Conservation (phyloP, 768 basidiomycete genomes). For the Leucocoprinus birnbaumii region DNA sequence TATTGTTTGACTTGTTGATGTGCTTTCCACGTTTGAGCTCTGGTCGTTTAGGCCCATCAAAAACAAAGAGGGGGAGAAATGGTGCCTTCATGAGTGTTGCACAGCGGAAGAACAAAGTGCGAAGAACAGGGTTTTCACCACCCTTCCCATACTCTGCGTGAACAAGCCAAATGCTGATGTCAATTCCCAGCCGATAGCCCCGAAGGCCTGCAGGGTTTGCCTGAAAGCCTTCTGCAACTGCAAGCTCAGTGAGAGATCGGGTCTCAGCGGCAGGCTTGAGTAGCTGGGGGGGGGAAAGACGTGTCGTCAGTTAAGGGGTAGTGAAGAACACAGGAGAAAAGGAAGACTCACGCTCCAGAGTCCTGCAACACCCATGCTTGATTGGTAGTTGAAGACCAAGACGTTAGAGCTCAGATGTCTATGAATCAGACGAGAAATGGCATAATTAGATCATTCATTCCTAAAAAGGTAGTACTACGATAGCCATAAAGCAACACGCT, state of each 20-base stretch:
- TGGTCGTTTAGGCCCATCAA: conserved; percentile 86
- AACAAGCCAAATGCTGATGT: conserved; percentile 87
- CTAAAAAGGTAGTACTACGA: too few relatives aligned
- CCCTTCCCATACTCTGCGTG: conserved; percentile 72
- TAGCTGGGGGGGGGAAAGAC: conserved; percentile 46
- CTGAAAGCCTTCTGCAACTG: conserved; percentile 73
- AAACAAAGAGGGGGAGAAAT: conserved; percentile 86
- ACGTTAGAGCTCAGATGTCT: too few relatives aligned
- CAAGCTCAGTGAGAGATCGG: conserved; percentile 75
- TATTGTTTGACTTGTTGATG: conserved; percentile 57
- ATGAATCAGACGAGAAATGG: too few relatives aligned
- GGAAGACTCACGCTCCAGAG: conserved; percentile 43
- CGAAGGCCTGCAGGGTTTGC: conserved; percentile 60
- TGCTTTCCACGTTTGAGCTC: conserved; percentile 76
- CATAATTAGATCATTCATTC: too few relatives aligned
- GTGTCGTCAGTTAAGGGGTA: not conserved
- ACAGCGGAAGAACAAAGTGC: conserved; percentile 84
- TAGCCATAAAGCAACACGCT: too few relatives aligned
- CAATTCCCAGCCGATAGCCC: conserved; percentile 83
- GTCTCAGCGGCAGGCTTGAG: conserved; percentile 67
- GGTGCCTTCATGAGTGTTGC: conserved; percentile 74
- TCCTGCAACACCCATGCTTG: conserved; percentile 50
- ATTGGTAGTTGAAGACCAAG: too few relatives aligned
- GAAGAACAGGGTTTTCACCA: conserved; percentile 85
- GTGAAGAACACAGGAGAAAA: too few relatives aligned